Evolutionary conservation across 208 protist species (phyloP), one percentile per base, ranked within the genome.

Genomic region (Trypanosoma melophagium): DNA sequence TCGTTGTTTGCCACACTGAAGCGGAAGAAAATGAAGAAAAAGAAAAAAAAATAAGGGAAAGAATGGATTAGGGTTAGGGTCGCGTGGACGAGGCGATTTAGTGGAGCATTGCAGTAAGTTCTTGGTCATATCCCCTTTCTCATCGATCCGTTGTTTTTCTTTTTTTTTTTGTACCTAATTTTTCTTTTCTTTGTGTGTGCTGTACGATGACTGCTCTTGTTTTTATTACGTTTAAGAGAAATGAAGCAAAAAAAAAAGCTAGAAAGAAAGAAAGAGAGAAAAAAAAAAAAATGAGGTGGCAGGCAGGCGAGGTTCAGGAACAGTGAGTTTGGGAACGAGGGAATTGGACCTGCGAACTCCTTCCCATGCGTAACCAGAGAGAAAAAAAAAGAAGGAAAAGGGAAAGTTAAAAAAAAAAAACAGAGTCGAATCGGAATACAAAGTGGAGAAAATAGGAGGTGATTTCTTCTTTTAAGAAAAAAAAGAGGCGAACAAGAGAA

Each of bases 181-280:
- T 35, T 35, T 35, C 28, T 35, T 35, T 35, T 35, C 5, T 35
- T 35, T 35, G 1, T 35, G 5, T 35, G 3, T 35, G 28, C n/a
- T 35, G 28, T 35, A 35, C 5, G 28, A 35, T 60, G 38, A 60
- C 38, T 41, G 14, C 19, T 42, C 19, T 17, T 73, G 28, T 10
- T 16, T 50, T 60, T 45, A 24, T 38, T 45, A 21, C 41, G 53
- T 69, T 52, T 50, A 71, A 56, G 52, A 77, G 63, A 63, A 41
- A 67, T 71, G 35, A 35, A 31, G 47, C 31, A 64, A 57, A 77
- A 53, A 77, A 41, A 44, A 31, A 71, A 21, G 51, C 58, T 31
- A 21, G 40, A 74, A 35, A 25, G 28, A 53, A 44, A 19, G 38
- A 25, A 22, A 52, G 7, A 17, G 28, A 44, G 28, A 28, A 8